These are phyloP conservation scores for Hypoxylon sp. DNA, from an alignment of 2,329 filamentous ascomycete genomes.

Conservation along the genomic window DNA sequence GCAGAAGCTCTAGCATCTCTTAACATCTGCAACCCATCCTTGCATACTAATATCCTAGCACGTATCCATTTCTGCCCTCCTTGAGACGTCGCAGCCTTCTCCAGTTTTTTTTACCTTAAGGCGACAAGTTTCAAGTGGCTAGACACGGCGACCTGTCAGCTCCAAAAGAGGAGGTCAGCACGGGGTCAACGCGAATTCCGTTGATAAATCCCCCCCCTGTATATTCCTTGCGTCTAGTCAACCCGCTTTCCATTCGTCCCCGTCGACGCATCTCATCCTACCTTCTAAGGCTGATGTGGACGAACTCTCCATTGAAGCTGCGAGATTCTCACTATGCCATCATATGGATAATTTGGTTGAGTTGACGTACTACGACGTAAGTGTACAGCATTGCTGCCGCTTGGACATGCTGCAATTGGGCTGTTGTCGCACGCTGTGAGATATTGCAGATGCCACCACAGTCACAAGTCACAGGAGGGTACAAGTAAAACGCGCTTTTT, in stretches of 20 bases:
- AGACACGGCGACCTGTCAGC: slow-evolving; percentile 27
- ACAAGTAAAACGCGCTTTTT: slow-evolving; percentile 30
- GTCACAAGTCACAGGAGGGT: slow-evolving; percentile 30
- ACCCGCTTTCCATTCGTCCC: slow-evolving; percentile 22
- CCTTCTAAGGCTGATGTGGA: slow-evolving; percentile 37
- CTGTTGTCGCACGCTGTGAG: slow-evolving; percentile 30
- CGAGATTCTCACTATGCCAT: slow-evolving; percentile 25
- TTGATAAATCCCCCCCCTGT: slow-evolving; percentile 16
- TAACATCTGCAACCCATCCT: slow-evolving; percentile 39
- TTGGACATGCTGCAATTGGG: slow-evolving; percentile 40
- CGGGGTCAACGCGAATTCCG: slow-evolving; percentile 24
- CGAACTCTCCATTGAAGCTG: slow-evolving; percentile 27
- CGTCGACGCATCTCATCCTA: slow-evolving; percentile 31
- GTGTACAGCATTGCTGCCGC: slow-evolving; percentile 27
- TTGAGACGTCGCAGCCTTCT: slow-evolving; percentile 18
- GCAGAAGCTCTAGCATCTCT: slow-evolving; percentile 25
- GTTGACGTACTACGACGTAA: slow-evolving; percentile 36
- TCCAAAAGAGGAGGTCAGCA: slow-evolving; percentile 22
- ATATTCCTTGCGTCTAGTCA: slow-evolving; percentile 31
- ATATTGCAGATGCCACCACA: slow-evolving; percentile 28
- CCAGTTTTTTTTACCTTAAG: slow-evolving; percentile 22
- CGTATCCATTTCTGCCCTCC: slow-evolving; percentile 21
- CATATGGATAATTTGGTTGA: slow-evolving; percentile 25
- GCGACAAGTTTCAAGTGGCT: slow-evolving; percentile 25
- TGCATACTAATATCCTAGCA: slow-evolving; percentile 25